Conservation (phyloP, 225 moss, liverwort and hornwort genomes). For the Ulota crispa region DNA sequence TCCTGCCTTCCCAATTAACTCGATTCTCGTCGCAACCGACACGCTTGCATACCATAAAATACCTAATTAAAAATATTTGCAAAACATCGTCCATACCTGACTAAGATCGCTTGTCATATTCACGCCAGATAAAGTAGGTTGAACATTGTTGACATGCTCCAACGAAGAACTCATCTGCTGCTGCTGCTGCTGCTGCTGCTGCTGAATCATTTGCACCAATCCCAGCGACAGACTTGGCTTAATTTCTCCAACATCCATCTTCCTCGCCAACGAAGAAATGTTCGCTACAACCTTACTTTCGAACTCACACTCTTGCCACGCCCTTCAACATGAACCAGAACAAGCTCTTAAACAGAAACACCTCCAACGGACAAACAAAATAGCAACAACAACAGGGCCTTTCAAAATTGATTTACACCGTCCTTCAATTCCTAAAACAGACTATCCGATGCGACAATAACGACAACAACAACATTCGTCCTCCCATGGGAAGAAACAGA, state of each 20-base stretch:
- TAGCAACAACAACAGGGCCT: neutral
- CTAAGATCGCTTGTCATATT: slow-evolving; percentile 27
- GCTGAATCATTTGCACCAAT: slow-evolving; percentile 43
- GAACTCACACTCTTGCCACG: neutral
- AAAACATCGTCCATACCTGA: slow-evolving; percentile 30
- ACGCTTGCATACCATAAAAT: neutral
- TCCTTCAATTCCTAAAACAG: neutral
- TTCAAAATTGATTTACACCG: neutral
- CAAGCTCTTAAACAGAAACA: neutral
- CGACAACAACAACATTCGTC: neutral
- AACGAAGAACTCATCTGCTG: slow-evolving; percentile 39
- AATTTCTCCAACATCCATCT: slow-evolving; percentile 64
- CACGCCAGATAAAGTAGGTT: slow-evolving; percentile 30
- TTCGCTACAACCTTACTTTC: neutral
- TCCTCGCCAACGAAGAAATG: neutral
- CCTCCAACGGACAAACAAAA: neutral
- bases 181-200: slow-evolving; percentile 45
- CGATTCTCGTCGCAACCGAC: neutral
- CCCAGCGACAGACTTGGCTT: slow-evolving; percentile 58
- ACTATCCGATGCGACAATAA: neutral
- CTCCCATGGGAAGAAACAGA: slow-evolving; percentile 18
- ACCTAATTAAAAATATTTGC: neutral
- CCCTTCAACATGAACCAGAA: neutral
- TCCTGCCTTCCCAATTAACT: neutral
- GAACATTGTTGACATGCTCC: slow-evolving; percentile 38